Percentiles rank a stretch among this genome's conserved stretches.
These are phyloP conservation scores for Moricandia arvensis DNA, from an alignment of 345 rosid genomes.

Conservation along the genomic window DNA sequence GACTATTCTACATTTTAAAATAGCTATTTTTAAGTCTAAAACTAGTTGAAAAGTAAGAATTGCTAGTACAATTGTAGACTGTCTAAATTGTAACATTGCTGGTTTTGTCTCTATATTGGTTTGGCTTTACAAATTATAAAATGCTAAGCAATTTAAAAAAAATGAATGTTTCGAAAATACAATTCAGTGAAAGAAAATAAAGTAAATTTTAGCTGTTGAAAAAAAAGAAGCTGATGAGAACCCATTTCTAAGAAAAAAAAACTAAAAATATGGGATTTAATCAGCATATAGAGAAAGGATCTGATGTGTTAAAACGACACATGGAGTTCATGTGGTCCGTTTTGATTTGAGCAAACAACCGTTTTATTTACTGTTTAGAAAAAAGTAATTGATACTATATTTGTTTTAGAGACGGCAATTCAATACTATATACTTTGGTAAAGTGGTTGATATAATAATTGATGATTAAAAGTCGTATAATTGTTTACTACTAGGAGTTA, in stretches of 20 bases:
- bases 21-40: neutral
- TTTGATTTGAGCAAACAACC: constrained; percentile 23
- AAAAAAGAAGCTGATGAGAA: neutral
- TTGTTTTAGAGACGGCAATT: neutral
- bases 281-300: neutral
- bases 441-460: neutral
- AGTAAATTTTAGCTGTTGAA: neutral
- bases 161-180: no score
- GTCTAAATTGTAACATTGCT: neutral
- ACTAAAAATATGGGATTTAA: neutral
- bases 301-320: constrained; percentile 18
- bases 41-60: constrained; percentile 7
- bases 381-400: neutral
- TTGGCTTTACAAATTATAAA: neutral
- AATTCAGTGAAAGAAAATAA: no score
- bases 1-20: constrained; percentile 24
- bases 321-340: constrained; percentile 37
- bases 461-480: neutral
- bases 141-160: neutral
- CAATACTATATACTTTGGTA: neutral
- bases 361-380: constrained; percentile 32
- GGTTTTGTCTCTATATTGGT: neutral
- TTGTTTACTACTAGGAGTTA: neutral
- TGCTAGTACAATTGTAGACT: neutral
- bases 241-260: neutral